Conservation (phyloP, 306 rosid genomes). For the Pueraria montana region DNA sequence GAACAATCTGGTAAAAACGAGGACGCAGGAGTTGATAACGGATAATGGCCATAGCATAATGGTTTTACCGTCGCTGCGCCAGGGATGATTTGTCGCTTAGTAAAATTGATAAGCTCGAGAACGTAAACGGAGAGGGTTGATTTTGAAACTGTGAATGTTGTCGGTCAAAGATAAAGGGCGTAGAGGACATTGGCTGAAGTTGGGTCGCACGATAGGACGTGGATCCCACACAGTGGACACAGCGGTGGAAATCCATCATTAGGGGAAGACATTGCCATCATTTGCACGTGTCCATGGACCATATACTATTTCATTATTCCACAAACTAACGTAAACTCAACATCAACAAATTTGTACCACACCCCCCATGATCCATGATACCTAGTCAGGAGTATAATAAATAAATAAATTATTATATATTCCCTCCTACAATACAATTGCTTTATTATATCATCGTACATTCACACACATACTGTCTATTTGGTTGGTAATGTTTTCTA, state of each 20-base stretch:
- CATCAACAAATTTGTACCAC: not conserved
- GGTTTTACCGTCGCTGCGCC: too few relatives aligned
- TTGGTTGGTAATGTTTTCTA: not conserved
- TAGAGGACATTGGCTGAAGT: too few relatives aligned
- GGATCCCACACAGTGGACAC: conserved; percentile 92
- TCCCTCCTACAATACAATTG: not conserved
- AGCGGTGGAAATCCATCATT: conserved; percentile 94
- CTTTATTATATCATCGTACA: too few relatives aligned
- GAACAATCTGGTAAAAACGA: too few relatives aligned
- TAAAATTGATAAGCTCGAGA: not conserved
- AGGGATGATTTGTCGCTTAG: not conserved
- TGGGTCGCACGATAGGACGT: conserved; percentile 64
- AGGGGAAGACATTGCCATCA: conserved; percentile 74
- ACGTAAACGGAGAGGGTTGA: conserved; percentile 10
- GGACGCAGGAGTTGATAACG: too few relatives aligned
- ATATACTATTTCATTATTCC: conserved; percentile 46
- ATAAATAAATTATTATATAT: not conserved
- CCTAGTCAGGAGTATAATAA: not conserved
- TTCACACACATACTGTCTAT: not conserved
- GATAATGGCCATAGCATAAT: too few relatives aligned
- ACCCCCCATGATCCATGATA: not conserved
- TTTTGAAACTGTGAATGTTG: conserved; percentile 52
- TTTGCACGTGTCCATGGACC: conserved; percentile 90
- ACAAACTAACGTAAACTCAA: not conserved
- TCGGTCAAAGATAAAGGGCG: conserved; percentile 70